phyloP scores from a whole-genome alignment of 2,329 filamentous ascomycete genomes.

The Nigrospora oryzae region DNA sequence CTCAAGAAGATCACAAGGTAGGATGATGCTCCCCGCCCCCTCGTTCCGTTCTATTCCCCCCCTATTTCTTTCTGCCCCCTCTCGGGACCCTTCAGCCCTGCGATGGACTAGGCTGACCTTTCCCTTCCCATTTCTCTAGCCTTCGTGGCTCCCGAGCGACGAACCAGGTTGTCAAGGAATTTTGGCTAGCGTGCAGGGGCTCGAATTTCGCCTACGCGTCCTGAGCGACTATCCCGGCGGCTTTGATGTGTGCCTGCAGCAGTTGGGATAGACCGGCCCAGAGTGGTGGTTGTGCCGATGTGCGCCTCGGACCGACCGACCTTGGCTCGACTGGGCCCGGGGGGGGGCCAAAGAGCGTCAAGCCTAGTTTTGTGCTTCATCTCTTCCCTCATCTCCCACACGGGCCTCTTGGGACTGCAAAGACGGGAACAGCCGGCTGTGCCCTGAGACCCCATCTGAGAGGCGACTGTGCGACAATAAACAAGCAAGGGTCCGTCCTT shows the following conservation, averaged over 20 bases:
- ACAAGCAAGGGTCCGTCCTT: too few species aligned
- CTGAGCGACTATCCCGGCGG: conserved; percentile 16
- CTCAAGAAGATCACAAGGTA: conserved; percentile 58
- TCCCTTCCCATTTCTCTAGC: conserved; percentile 23
- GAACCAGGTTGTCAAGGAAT: conserved; percentile 60
- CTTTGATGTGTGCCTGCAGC: not conserved
- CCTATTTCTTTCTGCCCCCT: not conserved
- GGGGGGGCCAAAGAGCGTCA: not conserved
- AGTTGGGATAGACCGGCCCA: not conserved
- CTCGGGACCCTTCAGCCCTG: not conserved
- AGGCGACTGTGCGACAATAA: too few species aligned
- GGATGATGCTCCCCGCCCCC: conserved; percentile 13
- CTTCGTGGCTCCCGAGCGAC: conserved; percentile 56
- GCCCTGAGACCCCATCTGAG: too few species aligned
- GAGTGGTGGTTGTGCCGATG: too few species aligned
- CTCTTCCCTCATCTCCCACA: too few species aligned
- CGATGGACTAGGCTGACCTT: conserved; percentile 1
- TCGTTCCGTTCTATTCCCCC: too few species aligned
- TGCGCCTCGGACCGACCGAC: too few species aligned
- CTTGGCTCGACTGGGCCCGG: too few species aligned
- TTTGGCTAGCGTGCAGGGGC: conserved; percentile 62
- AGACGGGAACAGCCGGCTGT: too few species aligned
- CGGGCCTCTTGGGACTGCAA: not conserved
- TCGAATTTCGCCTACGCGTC: conserved; percentile 54
- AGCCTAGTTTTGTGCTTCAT: not conserved